Evolutionary conservation across 2,329 filamentous ascomycete genomes (phyloP), one percentile per base, ranked within the genome.

Genomic region (Pestalotiopsis sp.): DNA sequence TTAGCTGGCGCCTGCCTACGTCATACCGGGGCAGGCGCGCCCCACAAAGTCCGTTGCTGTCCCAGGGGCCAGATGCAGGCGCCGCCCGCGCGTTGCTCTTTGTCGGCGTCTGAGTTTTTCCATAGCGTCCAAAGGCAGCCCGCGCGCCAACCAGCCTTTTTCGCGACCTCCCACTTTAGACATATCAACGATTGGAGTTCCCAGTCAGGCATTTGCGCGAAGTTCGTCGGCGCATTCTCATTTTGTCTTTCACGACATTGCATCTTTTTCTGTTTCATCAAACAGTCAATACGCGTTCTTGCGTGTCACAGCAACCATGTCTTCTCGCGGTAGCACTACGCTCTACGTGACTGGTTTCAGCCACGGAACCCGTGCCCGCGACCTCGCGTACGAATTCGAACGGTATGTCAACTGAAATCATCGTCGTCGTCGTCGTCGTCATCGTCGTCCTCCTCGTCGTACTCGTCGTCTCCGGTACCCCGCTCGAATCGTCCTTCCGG

Each of bases 321-420:
- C 97, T 94, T 97, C 95, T 90, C 93, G 94, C 81, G 91, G 93
- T 82, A 92, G 94, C 77, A 97, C 93, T 71, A 98, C 95, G 69
- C 93, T 98, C 76, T 98, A 98, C 87, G 95, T 98, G 83, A 97
- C 95, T 80, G 96, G 96, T 89, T 99, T 99, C 84, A 97, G 95
- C 89, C 94, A 97, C 85, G 94, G 95, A 83, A 98, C 95, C 83
- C 94, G 96, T 87, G 94, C 96, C 83, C 94, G 96, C 90, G 95
- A 99, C 88, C 93, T 98, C 83, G 94, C 95, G 87, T 98, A 97
- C 93, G 95, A 98, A 89, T 98, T 98, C 93, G 95, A 98, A 95
- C 94, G 95, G 94, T 98, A 97, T 90, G 95, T 97, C 88, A 87
- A 83, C 85, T 84, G 27, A 67, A 85, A 79, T 49, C 14, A 36